These are phyloP conservation scores for Leucocoprinus birnbaumii DNA, from an alignment of 768 basidiomycete species.

Conservation along the genomic window DNA sequence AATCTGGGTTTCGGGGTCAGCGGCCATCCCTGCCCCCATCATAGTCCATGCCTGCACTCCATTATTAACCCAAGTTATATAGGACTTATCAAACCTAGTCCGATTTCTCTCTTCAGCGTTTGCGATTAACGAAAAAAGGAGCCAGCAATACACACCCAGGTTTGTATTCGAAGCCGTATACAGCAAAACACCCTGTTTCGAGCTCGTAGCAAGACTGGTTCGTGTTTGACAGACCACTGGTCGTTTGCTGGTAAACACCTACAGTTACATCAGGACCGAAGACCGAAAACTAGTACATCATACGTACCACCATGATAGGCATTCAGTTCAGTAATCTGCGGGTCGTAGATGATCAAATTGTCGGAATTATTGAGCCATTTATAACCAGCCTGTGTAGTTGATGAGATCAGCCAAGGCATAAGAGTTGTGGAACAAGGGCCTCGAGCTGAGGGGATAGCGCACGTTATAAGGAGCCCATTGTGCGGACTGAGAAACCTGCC, in stretches of 20 bases:
- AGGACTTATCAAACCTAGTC: slow-evolving; percentile 32
- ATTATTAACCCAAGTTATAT: slow-evolving; percentile 77
- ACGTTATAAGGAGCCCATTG: slow-evolving; percentile 64
- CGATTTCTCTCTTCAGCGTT: background rate
- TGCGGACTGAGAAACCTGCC: slow-evolving; percentile 45
- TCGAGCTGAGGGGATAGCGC: slow-evolving; percentile 31
- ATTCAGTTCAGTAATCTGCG: slow-evolving; percentile 44
- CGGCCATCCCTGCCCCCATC: slow-evolving; percentile 49
- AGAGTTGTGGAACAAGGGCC: background rate
- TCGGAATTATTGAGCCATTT: slow-evolving; percentile 47
- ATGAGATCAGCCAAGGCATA: slow-evolving; percentile 21
- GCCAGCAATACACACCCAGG: slow-evolving; percentile 32
- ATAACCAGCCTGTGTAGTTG: slow-evolving; percentile 45
- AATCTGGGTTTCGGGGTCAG: slow-evolving; percentile 52
- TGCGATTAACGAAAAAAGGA: background rate
- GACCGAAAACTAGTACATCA: slow-evolving; percentile 18
- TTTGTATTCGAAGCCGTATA: slow-evolving; percentile 51
- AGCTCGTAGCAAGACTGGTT: slow-evolving; percentile 67
- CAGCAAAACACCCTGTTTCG: slow-evolving; percentile 25
- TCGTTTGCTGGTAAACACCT: slow-evolving; percentile 66
- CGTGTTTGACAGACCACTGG: slow-evolving; percentile 62
- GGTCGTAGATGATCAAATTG: slow-evolving; percentile 47
- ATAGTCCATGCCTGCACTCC: slow-evolving; percentile 65
- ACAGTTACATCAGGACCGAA: slow-evolving; percentile 12
- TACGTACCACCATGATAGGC: slow-evolving; percentile 60